Conservation (phyloP, 2,329 filamentous ascomycete genomes). For the Fusarium sp. region DNA sequence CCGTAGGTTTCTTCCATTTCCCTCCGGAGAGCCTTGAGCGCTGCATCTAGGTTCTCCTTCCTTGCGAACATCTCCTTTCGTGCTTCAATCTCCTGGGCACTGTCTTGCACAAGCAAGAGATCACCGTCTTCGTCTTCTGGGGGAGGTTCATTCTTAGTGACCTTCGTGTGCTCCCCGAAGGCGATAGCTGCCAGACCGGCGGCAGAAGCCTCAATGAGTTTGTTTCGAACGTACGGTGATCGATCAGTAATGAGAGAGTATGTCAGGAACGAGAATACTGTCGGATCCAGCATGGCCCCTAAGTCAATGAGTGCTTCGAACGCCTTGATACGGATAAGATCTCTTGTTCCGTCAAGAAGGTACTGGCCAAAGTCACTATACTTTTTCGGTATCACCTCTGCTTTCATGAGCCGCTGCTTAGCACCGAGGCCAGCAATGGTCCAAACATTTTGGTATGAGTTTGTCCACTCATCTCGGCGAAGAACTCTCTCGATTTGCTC, state of each 20-base stretch:
- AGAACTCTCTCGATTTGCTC: conserved; percentile 75
- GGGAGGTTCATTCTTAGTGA: conserved; percentile 53
- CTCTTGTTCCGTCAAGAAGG: conserved; percentile 70
- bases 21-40: conserved; percentile 58
- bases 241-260: conserved; percentile 69
- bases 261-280: conserved; percentile 67
- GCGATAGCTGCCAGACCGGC: conserved; percentile 71
- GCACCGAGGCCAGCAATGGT: conserved; percentile 71
- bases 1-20: conserved; percentile 58
- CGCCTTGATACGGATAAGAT: conserved; percentile 72
- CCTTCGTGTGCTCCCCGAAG: conserved; percentile 68
- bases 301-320: conserved; percentile 73
- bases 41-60: conserved; percentile 70
- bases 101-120: conserved; percentile 57
- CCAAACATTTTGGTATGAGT: conserved; percentile 75
- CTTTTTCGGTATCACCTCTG: conserved; percentile 65
- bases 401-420: conserved; percentile 72
- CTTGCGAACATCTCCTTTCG: conserved; percentile 71
- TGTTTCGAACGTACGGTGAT: conserved; percentile 71
- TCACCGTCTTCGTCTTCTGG: conserved; percentile 52
- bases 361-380: conserved; percentile 71
- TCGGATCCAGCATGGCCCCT: conserved; percentile 66
- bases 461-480: conserved; percentile 75
- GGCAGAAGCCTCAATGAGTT: conserved; percentile 68
- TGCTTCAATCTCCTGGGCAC: conserved; percentile 65